Evolutionary conservation across 148 eudicot genomes (phyloP).

Genomic region (Drosera capensis): DNA sequence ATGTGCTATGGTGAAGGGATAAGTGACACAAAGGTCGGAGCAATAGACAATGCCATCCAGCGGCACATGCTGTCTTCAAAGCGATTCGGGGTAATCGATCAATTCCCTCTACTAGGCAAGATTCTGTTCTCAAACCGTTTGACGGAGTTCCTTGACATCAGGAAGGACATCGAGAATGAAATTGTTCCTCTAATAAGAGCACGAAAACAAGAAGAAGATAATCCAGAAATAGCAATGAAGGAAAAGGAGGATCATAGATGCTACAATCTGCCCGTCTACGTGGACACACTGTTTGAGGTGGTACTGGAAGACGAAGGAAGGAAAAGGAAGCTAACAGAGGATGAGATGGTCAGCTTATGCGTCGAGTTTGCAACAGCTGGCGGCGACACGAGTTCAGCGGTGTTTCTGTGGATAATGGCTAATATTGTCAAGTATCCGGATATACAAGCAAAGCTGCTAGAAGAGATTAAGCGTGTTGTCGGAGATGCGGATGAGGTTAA

Average conservation of each 20-base stretch:
- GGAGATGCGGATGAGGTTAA: constrained; percentile 7
- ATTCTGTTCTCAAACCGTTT: constrained; percentile 35
- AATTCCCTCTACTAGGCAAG: constrained; percentile 37
- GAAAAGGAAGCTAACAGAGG: constrained; percentile 12
- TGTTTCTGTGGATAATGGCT: constrained; percentile 51
- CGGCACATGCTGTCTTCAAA: constrained; percentile 12
- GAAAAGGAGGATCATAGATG: neutral
- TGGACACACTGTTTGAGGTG: constrained; percentile 37
- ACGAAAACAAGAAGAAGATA: constrained; percentile 11
- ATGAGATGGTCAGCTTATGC: constrained; percentile 27
- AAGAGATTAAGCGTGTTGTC: constrained; percentile 19
- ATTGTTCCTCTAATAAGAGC: constrained; percentile 38
- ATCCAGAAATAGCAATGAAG: no score
- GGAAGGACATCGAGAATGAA: constrained; percentile 14
- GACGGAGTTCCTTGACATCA: constrained; percentile 26
- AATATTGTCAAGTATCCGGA: constrained; percentile 28
- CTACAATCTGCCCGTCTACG: constrained; percentile 23
- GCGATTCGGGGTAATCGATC: constrained; percentile 26
- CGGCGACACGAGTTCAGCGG: constrained; percentile 37
- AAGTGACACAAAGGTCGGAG: constrained; percentile 26
- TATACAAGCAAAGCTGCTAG: constrained; percentile 24
- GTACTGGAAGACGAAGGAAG: constrained; percentile 32
- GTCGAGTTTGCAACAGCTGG: constrained; percentile 35
- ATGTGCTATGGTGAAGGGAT: constrained; percentile 61
- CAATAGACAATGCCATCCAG: constrained; percentile 22